Evolutionary conservation across 768 basidiomycete species (phyloP), one percentile per base, ranked within the genome.

Genomic region (Polyporus arcularius): DNA sequence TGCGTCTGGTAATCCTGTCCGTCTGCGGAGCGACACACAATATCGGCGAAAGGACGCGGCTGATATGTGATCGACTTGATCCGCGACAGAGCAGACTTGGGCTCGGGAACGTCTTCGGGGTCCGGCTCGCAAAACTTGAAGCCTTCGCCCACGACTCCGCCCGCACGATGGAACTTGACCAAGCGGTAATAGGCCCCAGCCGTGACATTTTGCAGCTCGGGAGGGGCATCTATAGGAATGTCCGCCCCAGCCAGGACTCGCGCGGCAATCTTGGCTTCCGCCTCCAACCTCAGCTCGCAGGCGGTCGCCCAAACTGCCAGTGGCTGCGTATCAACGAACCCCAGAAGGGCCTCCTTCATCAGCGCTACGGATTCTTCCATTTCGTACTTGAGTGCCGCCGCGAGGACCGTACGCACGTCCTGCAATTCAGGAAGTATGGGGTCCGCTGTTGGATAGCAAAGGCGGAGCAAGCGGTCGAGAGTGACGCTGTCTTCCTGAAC

Each of bases 281-380:
- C 40, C 43, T 65, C 64, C 28, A 72, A 65, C 9, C 65, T 58
- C 47, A 68, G 71, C 11, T 68, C 68, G 52, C 67, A 68, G 10
- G 76, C 78, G 47, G 77, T 65, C 26, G 72, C 70, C 52, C 73
- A 74, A 9, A 75, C 58, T 14, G 61, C 65, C 15, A 72, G 35
- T 4, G 77, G 66, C 28, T 32, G 42, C n/a, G 21, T 4, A 4
- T 41, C 32, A 14, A 53, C 32, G 40, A 53, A 53, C 5, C 32
- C 15, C 3, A 53, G 52, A 6, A 42, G 52, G 7, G 46, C 46
- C 5, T 12, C 9, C 46, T 48, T 53, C 38, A 53, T 39, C 9
- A 53, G 38, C 10, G 38, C 35, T 2, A 41, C 38, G 21, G 52
- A 16, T 18, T 45, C 40, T 5, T 55, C 43, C 53, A 55, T 55